Conservation (phyloP, 805 yeast species). For the Kregervanrija pseudodelftensis region DNA sequence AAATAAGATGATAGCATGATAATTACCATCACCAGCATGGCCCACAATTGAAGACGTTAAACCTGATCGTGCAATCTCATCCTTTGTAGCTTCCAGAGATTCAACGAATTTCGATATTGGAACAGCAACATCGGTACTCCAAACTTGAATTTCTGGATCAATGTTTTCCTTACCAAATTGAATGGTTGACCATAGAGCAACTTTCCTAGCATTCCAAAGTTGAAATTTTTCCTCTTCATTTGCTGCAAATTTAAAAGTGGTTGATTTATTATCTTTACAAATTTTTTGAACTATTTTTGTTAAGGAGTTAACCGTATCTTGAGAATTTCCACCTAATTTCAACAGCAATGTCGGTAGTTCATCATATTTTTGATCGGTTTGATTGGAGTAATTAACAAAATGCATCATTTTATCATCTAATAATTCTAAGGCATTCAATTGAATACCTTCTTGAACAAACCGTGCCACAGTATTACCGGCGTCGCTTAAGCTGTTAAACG, state of each 20-base stretch:
- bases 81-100: constrained; percentile 55
- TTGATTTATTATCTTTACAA: constrained; percentile 39
- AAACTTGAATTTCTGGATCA: constrained; percentile 56
- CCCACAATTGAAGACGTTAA: constrained; percentile 66
- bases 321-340: constrained; percentile 62
- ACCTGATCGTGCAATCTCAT: constrained; percentile 54
- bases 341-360: constrained; percentile 71
- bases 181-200: constrained; percentile 64
- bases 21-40: constrained; percentile 89
- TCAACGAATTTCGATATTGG: constrained; percentile 66
- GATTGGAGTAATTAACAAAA: constrained; percentile 58
- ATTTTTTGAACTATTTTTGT: constrained; percentile 39
- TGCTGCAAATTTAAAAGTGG: constrained; percentile 55
- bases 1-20: constrained; percentile 62
- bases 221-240: constrained; percentile 60
- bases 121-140: constrained; percentile 92
- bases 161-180: constrained; percentile 49
- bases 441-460: constrained; percentile 60
- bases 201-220: constrained; percentile 77
- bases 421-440: constrained; percentile 73
- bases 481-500: constrained; percentile 55
- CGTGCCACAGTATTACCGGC: constrained; percentile 66
- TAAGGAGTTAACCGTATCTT: constrained; percentile 42
- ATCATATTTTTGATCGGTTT: constrained; percentile 45
- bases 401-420: constrained; percentile 68